Evolutionary conservation across 192 early-diverging fungal species (phyloP).

Genomic region (Endogone sp.): DNA sequence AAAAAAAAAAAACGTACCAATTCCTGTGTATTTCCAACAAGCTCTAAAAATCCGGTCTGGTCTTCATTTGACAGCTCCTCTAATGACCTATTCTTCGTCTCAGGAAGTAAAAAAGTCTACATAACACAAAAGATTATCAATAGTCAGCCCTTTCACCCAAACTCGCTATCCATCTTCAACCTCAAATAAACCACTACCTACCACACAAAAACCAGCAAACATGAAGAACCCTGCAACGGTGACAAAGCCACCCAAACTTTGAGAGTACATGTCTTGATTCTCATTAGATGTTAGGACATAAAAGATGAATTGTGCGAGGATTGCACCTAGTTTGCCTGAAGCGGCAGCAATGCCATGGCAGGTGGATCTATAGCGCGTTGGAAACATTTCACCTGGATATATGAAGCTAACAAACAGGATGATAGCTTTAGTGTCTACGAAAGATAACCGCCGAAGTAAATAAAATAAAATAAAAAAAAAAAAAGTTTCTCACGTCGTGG

Average conservation of each 20-base stretch:
- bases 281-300: conserved; percentile 63
- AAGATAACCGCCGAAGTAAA: conserved; percentile 16
- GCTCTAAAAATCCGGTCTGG: conserved; percentile 11
- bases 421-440: conserved; percentile 23
- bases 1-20: too few relatives aligned
- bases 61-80: conserved; percentile 64
- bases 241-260: conserved; percentile 64
- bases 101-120: conserved; percentile 69
- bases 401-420: conserved; percentile 57
- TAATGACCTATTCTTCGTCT: conserved; percentile 72
- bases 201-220: conserved; percentile 57
- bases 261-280: conserved; percentile 46
- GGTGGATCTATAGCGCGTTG: conserved; percentile 77
- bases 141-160: too few relatives aligned
- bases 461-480: background rate
- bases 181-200: conserved; percentile 6
- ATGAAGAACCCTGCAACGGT: conserved; percentile 59
- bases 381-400: conserved; percentile 79
- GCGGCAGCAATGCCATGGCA: conserved; percentile 80
- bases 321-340: conserved; percentile 74
- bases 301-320: conserved; percentile 70
- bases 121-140: background rate
- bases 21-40: too few relatives aligned
- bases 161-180: too few relatives aligned
- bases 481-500: conserved; percentile 55